Evolutionary conservation across 257 asterid genomes (phyloP).

Genomic region (Solanum arcanum): DNA sequence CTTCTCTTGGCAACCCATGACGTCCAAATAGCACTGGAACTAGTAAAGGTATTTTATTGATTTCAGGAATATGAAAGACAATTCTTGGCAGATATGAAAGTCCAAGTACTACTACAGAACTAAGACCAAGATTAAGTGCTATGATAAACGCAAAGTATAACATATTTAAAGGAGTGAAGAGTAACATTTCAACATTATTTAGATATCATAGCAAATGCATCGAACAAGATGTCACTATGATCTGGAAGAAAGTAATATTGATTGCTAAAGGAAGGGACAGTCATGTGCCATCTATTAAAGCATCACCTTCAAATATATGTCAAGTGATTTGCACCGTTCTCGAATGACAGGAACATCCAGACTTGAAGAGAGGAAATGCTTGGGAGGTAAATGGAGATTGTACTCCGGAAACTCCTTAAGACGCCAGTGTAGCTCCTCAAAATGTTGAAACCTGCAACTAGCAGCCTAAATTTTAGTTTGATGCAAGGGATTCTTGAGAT

Average conservation of each 20-base stretch:
- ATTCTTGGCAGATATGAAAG: background rate
- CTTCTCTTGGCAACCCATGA: background rate
- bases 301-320: slow-evolving; percentile 79
- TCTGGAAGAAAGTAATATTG: background rate
- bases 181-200: background rate
- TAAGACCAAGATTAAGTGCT: background rate
- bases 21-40: background rate
- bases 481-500: background rate
- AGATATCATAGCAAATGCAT: background rate
- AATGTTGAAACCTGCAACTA: slow-evolving; percentile 67
- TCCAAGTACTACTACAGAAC: background rate
- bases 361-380: slow-evolving; percentile 88
- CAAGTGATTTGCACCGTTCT: slow-evolving; percentile 86
- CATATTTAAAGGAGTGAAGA: background rate
- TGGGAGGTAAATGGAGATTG: slow-evolving; percentile 94
- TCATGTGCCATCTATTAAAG: background rate
- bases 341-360: slow-evolving; percentile 58
- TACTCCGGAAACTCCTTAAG: slow-evolving; percentile 86
- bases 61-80: background rate
- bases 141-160: background rate
- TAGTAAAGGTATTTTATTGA: background rate
- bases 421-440: slow-evolving; percentile 92
- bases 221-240: background rate
- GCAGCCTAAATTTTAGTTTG: background rate
- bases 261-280: background rate